Percentiles rank a stretch among this genome's conserved stretches.
Conservation (phyloP, 2,329 filamentous ascomycete species). For the Colletotrichum aenigma region DNA sequence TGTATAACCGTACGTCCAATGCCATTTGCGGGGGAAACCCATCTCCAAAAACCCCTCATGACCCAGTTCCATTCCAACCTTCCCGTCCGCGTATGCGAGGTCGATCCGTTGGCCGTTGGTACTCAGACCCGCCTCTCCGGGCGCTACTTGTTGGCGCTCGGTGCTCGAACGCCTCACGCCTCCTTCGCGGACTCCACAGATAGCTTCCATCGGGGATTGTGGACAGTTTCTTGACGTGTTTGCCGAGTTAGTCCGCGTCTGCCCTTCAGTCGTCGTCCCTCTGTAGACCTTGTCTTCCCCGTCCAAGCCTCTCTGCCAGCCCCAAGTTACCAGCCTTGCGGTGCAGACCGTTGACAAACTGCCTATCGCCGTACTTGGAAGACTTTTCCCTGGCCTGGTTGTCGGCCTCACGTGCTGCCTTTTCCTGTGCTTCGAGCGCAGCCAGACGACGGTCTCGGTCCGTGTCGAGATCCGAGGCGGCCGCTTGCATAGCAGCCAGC, state of each 20-base stretch:
- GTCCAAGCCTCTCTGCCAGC: conserved; percentile 56
- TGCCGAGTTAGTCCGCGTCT: not conserved
- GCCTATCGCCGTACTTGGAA: conserved; percentile 65
- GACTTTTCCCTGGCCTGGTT: conserved; percentile 64
- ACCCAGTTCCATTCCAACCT: not conserved
- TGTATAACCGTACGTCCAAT: not conserved
- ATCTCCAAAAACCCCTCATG: not conserved
- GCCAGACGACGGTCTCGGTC: conserved; percentile 72
- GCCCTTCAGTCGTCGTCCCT: conserved; percentile 46
- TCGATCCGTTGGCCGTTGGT: not conserved
- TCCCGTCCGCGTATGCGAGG: not conserved
- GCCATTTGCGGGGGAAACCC: not conserved
- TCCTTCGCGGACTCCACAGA: not conserved
- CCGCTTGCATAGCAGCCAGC: conserved; percentile 75
- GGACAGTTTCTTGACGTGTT: not conserved
- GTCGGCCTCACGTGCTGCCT: conserved; percentile 68
- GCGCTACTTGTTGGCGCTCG: not conserved
- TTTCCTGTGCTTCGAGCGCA: conserved; percentile 69
- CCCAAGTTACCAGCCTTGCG: conserved; percentile 59
- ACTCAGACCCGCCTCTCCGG: not conserved
- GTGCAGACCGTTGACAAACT: conserved; percentile 69
- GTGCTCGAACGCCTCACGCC: not conserved
- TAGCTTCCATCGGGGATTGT: not conserved
- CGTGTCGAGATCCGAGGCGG: conserved; percentile 71
- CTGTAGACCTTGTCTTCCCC: conserved; percentile 48